Evolutionary conservation across 352 stramenopile species (phyloP).

Genomic region (Phytophthora pseudosyringae): DNA sequence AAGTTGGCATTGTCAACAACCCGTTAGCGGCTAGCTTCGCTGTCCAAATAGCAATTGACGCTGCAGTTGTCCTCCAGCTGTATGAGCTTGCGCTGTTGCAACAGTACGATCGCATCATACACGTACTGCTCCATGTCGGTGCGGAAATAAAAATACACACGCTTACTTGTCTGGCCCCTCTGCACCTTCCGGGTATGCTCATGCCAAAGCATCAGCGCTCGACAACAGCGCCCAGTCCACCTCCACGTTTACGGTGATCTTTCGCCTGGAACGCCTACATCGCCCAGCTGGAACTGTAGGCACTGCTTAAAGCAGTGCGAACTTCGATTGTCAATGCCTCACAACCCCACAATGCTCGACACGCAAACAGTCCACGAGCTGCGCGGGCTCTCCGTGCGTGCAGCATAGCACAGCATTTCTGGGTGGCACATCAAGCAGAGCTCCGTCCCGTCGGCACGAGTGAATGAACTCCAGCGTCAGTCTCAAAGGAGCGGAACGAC

Average conservation of each 20-base stretch:
- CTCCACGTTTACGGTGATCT: constrained; percentile 1
- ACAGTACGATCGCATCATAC: no score
- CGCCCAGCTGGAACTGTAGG: not conserved
- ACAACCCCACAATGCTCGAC: constrained; percentile 32
- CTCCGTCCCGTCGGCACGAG: not conserved
- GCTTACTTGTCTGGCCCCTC: not conserved
- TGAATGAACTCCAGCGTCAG: not conserved
- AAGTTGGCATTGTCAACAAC: no score
- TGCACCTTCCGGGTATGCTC: not conserved
- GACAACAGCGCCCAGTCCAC: not conserved
- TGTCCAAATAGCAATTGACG: no score
- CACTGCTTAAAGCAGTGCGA: no score
- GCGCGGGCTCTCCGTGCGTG: constrained; percentile 6
- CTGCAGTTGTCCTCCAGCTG: no score
- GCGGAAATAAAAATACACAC: no score
- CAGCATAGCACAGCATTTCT: constrained; percentile 11
- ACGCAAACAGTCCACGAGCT: constrained; percentile 22
- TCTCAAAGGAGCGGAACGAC: not conserved
- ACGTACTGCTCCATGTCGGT: no score
- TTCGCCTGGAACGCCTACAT: not conserved
- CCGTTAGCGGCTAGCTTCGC: no score
- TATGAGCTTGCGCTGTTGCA: no score
- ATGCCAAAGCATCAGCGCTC: not conserved
- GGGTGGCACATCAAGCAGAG: constrained; percentile 11
- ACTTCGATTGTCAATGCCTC: constrained; percentile 10